Evolutionary conservation across 2,329 filamentous ascomycete genomes (phyloP), one percentile per base, ranked within the genome.

Genomic region (Colletotrichum incanum): DNA sequence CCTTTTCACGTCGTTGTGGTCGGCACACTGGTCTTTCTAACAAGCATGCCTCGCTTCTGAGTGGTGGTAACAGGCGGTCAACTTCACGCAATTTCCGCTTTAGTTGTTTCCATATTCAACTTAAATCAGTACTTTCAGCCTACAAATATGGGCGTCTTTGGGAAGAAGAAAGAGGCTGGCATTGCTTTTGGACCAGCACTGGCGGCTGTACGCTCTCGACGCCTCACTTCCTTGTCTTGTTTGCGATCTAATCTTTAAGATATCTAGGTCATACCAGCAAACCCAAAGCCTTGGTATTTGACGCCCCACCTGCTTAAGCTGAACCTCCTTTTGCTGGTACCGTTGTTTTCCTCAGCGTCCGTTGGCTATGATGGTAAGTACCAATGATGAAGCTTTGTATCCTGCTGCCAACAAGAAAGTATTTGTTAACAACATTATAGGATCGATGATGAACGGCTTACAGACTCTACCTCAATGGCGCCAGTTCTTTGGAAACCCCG

Each of bases 301-400:
- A 77, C 79, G 2, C 77, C 81, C 0, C 84, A 86, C 76, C 76
- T 87, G 0, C 75, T 86, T 4, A 76, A 80, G 37, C 78, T 87
- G 8, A 86, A 87, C 61, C 73, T 86, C 2, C 75, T 84, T 23
- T 78, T 87, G 0, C 71, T 86, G 1, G 75, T 86, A 1, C 84
- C 85, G 0, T 75, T 86, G 1, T 73, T 86, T 0, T 85, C 83
- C 0, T 84, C 84, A 0, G 79, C 82, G 0, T 81, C 82, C 1
- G 80, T 81, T 43, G 85, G 85, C 0, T 87, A 85, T 39, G 85
- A 86, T 61, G 54, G 45, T 59, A 60, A 2, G 47, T 6, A n/a
- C 7, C 20, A n/a, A 20, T 3, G 26, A 61, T 23, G 12, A 9
- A 37, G 6, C 16, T 5, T 20, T 3, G 5, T 3, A 1, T 2